phyloP scores from a whole-genome alignment of 495 filamentous ascomycete species.

The Cercophora samala region DNA sequence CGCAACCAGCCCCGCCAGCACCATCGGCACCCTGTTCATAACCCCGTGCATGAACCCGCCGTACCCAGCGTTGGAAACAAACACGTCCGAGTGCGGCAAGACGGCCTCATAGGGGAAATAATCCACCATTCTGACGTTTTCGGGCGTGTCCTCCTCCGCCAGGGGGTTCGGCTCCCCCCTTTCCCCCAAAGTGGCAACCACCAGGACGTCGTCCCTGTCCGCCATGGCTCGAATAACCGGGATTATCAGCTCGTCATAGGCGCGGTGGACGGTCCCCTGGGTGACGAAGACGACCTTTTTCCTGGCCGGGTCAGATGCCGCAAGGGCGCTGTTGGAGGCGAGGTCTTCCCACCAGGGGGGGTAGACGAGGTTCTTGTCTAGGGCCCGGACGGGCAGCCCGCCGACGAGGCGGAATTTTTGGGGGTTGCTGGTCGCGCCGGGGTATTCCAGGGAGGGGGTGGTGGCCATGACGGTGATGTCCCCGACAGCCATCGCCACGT shows the following conservation, averaged over 20 bases:
- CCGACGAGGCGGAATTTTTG: slow-evolving; percentile 19
- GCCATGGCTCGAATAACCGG: slow-evolving; percentile 35
- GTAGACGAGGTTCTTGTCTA: slow-evolving; percentile 9
- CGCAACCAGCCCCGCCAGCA: slow-evolving; percentile 36
- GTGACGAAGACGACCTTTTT: slow-evolving; percentile 39
- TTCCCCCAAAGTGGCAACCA: slow-evolving; percentile 37
- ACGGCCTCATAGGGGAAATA: slow-evolving; percentile 39
- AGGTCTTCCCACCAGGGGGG: slow-evolving; percentile 34
- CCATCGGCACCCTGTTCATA: slow-evolving; percentile 40
- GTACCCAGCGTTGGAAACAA: slow-evolving; percentile 41
- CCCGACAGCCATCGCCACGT: slow-evolving; percentile 29
- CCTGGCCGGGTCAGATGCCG: slow-evolving; percentile 11
- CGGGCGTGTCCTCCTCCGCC: slow-evolving; percentile 13
- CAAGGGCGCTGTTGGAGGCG: slow-evolving; percentile 17
- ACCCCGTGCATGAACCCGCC: slow-evolving; percentile 40
- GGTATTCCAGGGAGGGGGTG: slow-evolving; percentile 24
- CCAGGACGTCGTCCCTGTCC: slow-evolving; percentile 24
- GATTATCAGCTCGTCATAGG: slow-evolving; percentile 33
- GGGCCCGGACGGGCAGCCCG: slow-evolving; percentile 19
- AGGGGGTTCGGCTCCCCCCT: slow-evolving; percentile 13
- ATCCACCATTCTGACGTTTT: slow-evolving; percentile 33
- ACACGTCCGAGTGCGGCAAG: slow-evolving; percentile 37
- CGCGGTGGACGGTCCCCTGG: slow-evolving; percentile 37
- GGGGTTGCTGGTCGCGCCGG: not conserved
- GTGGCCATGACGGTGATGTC: slow-evolving; percentile 37